Conservation (phyloP, 768 basidiomycete genomes). For the Leccinum obscurum region DNA sequence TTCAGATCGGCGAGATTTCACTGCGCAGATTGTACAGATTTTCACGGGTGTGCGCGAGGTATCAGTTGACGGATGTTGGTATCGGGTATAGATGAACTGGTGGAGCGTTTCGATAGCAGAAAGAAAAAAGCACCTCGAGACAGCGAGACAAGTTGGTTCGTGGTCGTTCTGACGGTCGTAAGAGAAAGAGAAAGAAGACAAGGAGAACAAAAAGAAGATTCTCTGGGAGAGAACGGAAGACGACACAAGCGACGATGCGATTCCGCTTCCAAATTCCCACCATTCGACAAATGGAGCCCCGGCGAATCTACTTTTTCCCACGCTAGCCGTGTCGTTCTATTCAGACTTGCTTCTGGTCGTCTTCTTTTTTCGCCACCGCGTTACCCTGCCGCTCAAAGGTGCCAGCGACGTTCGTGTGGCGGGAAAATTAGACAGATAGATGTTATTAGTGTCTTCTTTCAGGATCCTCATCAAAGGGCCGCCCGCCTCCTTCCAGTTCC, state of each 20-base stretch:
- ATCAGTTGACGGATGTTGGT: conserved; percentile 25
- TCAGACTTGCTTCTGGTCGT: background rate
- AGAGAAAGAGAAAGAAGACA: conserved; percentile 19
- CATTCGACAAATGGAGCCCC: conserved; percentile 10
- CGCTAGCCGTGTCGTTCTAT: conserved; percentile 49
- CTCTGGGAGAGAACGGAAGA: conserved; percentile 10
- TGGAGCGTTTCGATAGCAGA: conserved; percentile 13
- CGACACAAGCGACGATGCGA: conserved; percentile 14
- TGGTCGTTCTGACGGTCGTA: conserved; percentile 29
- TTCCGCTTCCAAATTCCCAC: conserved; percentile 18
- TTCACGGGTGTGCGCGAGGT: conserved; percentile 10
- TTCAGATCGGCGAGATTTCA: conserved; percentile 7
- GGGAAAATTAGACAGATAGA: too few species aligned
- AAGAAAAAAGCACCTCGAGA: conserved; percentile 7
- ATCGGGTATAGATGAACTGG: conserved; percentile 30
- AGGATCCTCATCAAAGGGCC: background rate
- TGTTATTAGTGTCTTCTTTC: too few species aligned
- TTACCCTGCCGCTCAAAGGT: too few species aligned
- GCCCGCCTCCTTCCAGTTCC: too few species aligned
- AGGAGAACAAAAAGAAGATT: conserved; percentile 9
- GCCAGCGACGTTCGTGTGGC: too few species aligned
- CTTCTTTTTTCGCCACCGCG: background rate
- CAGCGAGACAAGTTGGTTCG: conserved; percentile 11
- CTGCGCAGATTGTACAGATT: conserved; percentile 5
- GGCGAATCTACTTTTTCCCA: conserved; percentile 29